Evolutionary conservation across 768 basidiomycete species (phyloP).

Genomic region (Neoboletus magnificus): DNA sequence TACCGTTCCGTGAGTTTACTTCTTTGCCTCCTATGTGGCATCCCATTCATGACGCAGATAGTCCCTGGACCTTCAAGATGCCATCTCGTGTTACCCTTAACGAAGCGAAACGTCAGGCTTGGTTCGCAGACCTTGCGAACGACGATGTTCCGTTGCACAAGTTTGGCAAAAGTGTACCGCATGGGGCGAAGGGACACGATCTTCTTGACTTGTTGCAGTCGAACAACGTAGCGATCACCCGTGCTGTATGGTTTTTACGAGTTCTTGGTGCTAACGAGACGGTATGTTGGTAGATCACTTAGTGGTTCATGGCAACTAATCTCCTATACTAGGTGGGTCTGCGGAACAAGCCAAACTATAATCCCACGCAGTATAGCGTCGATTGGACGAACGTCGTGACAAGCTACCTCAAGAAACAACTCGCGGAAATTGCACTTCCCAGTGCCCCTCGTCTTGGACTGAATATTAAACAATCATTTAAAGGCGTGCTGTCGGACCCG

Average conservation of each 20-base stretch:
- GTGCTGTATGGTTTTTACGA: constrained; percentile 85
- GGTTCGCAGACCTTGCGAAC: constrained; percentile 82
- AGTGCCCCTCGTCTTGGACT: constrained; percentile 72
- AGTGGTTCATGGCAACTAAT: neutral
- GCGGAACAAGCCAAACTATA: constrained; percentile 75
- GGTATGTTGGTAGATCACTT: constrained; percentile 35
- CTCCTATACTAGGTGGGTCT: constrained; percentile 54
- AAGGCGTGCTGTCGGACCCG: constrained; percentile 69
- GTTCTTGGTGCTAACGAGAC: constrained; percentile 88
- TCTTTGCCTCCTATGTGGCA: neutral
- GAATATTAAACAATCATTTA: constrained; percentile 83
- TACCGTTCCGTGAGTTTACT: constrained; percentile 56
- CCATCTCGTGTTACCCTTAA: constrained; percentile 81
- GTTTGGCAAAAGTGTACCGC: constrained; percentile 81
- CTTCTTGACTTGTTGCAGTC: constrained; percentile 75
- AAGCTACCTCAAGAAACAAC: constrained; percentile 77
- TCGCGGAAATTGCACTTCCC: constrained; percentile 74
- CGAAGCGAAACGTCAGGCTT: constrained; percentile 72
- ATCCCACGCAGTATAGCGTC: constrained; percentile 77
- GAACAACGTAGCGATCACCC: constrained; percentile 71
- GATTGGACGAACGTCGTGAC: constrained; percentile 85
- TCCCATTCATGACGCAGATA: constrained; percentile 1
- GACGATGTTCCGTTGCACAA: constrained; percentile 77
- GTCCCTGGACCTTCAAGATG: constrained; percentile 69
- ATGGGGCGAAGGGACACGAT: constrained; percentile 83